These are phyloP conservation scores for Canna indica DNA, from an alignment of 176 grass and related monocot species.

Conservation along the genomic window DNA sequence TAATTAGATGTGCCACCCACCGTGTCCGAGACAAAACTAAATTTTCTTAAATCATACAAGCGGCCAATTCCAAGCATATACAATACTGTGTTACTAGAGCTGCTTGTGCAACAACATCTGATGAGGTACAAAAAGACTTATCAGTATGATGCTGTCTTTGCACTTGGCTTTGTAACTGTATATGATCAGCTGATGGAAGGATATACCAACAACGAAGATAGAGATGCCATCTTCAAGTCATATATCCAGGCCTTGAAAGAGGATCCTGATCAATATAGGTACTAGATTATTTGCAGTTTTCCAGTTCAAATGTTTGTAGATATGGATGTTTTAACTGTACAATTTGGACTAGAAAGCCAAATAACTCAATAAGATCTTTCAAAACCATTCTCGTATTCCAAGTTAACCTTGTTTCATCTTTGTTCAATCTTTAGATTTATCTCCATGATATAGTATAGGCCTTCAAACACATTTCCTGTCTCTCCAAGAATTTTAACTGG, in stretches of 20 bases:
- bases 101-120: conserved; percentile 89
- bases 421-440: neutral
- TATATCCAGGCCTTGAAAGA: conserved; percentile 88
- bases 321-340: neutral
- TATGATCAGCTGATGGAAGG: conserved; percentile 97
- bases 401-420: neutral
- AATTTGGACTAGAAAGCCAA: neutral
- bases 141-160: conserved; percentile 91
- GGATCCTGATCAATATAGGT: conserved; percentile 73
- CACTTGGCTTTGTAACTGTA: conserved; percentile 83
- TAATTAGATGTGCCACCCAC: conserved; percentile 66
- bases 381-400: neutral
- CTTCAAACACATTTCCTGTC: neutral
- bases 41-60: conserved; percentile 86
- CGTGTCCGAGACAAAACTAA: conserved; percentile 74
- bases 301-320: neutral
- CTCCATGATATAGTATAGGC: neutral
- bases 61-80: conserved; percentile 95
- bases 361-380: neutral
- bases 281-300: conserved; percentile 8
- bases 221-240: conserved; percentile 63
- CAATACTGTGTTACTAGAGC: conserved; percentile 78
- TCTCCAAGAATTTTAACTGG: neutral
- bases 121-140: conserved; percentile 98
- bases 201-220: conserved; percentile 66